These are phyloP conservation scores for Luffa aegyptiaca DNA, from an alignment of 306 rosid species.

Conservation along the genomic window DNA sequence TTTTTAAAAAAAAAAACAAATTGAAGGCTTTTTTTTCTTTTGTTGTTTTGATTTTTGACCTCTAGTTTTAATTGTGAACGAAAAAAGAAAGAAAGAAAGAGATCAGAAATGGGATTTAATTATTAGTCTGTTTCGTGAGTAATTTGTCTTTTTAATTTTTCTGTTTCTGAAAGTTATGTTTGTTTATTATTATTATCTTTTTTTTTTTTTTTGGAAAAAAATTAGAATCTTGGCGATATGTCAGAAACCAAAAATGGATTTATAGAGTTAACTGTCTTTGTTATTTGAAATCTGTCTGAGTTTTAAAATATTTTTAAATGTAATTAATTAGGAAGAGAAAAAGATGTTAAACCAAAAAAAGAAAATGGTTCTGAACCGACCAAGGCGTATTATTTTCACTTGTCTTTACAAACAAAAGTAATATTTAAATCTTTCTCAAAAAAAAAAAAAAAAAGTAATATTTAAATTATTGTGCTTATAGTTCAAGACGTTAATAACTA, in stretches of 20 bases:
- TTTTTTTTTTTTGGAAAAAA: too few species aligned
- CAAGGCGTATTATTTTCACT: too few species aligned
- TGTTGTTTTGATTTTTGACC: too few species aligned
- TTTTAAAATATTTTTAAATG: too few species aligned
- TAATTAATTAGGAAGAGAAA: too few species aligned
- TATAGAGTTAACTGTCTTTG: neutral
- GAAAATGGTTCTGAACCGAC: too few species aligned
- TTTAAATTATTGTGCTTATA: neutral
- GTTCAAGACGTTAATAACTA: neutral
- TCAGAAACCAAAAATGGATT: neutral
- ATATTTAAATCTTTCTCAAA: neutral
- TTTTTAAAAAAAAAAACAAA: too few species aligned
- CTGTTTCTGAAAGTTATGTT: neutral
- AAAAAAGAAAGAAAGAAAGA: too few species aligned
- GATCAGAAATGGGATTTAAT: neutral
- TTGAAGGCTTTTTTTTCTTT: too few species aligned
- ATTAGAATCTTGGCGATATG: neutral
- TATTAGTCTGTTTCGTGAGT: neutral
- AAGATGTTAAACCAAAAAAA: too few species aligned
- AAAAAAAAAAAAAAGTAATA: neutral
- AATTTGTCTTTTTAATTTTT: neutral
- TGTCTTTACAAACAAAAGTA: neutral
- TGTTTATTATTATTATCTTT: too few species aligned
- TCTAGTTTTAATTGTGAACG: neutral
- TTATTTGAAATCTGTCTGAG: too few species aligned